A percentile compares a stretch with the other conserved stretches of the same genome.
Evolutionary conservation across 176 grass and related monocot genomes (phyloP).

Genomic region (Aegilops tauschii): DNA sequence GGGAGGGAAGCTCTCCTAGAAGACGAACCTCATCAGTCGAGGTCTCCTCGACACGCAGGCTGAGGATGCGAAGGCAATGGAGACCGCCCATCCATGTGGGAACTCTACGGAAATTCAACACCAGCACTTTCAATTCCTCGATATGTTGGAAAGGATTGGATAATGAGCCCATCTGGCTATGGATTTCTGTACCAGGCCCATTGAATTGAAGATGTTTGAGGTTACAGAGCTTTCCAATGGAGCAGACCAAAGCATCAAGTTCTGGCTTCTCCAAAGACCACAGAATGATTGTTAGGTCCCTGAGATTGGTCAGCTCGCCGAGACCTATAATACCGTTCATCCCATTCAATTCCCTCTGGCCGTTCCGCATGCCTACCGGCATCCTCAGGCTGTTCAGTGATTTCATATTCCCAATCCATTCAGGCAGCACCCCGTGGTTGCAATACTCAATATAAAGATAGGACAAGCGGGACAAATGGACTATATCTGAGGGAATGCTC

Average conservation of each 20-base stretch:
- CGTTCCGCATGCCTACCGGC: too few relatives aligned
- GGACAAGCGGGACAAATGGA: background rate
- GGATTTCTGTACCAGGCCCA: rapidly evolving
- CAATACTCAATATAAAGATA: background rate
- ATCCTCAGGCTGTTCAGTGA: background rate
- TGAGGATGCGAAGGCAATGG: background rate
- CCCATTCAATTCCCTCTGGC: too few relatives aligned
- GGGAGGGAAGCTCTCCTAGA: background rate
- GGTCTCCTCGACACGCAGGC: background rate
- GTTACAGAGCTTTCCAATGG: background rate
- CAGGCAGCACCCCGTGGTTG: background rate
- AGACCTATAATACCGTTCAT: background rate
- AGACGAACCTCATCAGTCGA: background rate
- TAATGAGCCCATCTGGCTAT: background rate
- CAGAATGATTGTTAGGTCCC: too few relatives aligned
- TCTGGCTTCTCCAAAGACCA: background rate
- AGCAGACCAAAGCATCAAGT: background rate
- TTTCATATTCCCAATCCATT: background rate
- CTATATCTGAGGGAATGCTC: background rate
- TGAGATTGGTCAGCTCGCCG: too few relatives aligned
- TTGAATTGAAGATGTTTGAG: background rate
- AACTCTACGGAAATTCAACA: background rate
- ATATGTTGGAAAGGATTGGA: background rate
- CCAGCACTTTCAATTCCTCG: rapidly evolving
- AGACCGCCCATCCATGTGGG: background rate